Evolutionary conservation across 495 filamentous ascomycete species (phyloP).

Genomic region (Cladorrhinum samala): DNA sequence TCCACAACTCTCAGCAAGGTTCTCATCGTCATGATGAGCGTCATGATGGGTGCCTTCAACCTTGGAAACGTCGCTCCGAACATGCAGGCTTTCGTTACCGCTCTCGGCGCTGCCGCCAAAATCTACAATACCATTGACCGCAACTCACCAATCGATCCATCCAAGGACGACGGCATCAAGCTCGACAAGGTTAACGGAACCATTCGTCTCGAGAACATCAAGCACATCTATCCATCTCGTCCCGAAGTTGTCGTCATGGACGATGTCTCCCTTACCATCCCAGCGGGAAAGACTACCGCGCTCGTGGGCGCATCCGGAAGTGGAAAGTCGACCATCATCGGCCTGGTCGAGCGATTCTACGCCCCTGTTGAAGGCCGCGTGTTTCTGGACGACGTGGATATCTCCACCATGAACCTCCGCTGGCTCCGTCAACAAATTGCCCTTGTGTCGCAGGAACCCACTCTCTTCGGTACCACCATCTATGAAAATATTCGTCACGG

Average conservation of each 20-base stretch:
- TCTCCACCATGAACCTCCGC: conserved; percentile 73
- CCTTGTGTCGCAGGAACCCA: conserved; percentile 78
- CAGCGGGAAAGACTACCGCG: conserved; percentile 81
- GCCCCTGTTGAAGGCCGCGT: conserved; percentile 75
- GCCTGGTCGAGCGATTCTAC: conserved; percentile 89
- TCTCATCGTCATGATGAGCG: conserved; percentile 78
- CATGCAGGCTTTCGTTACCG: conserved; percentile 66
- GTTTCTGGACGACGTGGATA: conserved; percentile 76
- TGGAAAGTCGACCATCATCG: conserved; percentile 89
- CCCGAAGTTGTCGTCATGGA: conserved; percentile 85
- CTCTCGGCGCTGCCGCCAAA: conserved; percentile 76
- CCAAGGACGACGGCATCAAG: conserved; percentile 59
- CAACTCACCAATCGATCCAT: conserved; percentile 78
- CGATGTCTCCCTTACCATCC: conserved; percentile 68
- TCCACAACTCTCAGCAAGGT: conserved; percentile 51
- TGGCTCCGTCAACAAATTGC: conserved; percentile 92
- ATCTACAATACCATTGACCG: conserved; percentile 92
- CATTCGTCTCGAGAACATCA: conserved; percentile 76
- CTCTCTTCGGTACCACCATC: conserved; percentile 80
- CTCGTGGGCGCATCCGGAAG: conserved; percentile 83
- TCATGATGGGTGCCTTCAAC: conserved; percentile 88
- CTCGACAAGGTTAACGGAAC: conserved; percentile 67
- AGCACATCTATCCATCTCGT: conserved; percentile 89
- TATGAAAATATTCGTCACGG: conserved; percentile 81
- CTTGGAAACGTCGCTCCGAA: conserved; percentile 86